Percentiles rank a stretch among this genome's conserved stretches.
phyloP scores from a whole-genome alignment of 352 stramenopile genomes.

The Pythium guiyangense region DNA sequence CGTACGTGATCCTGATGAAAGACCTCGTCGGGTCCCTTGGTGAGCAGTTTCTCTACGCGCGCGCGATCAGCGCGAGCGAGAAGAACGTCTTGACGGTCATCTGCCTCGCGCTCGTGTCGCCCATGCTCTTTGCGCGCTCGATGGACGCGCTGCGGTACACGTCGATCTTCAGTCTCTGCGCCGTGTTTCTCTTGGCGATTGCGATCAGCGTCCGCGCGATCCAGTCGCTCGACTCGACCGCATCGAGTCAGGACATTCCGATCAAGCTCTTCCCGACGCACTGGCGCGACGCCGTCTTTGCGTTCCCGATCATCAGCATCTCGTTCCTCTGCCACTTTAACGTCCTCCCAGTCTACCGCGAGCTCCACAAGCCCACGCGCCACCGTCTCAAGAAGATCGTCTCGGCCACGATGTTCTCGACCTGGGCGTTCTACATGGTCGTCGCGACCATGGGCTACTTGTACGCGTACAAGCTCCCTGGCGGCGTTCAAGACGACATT shows the following conservation, averaged over 20 bases:
- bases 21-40: constrained; percentile 91
- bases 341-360: constrained; percentile 95
- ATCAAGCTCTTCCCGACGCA: constrained; percentile 65
- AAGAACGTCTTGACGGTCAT: constrained; percentile 65
- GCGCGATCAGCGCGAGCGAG: constrained; percentile 35
- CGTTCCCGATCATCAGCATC: constrained; percentile 95
- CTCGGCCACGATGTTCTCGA: constrained; percentile 90
- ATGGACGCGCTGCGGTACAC: constrained; percentile 82
- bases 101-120: constrained; percentile 64
- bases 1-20: constrained; percentile 94
- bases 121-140: constrained; percentile 64
- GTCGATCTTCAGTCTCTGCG: constrained; percentile 70
- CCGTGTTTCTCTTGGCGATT: constrained; percentile 69
- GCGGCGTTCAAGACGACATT: constrained; percentile 78
- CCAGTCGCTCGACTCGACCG: constrained; percentile 5
- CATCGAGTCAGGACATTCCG: constrained; percentile 13
- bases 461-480: constrained; percentile 65
- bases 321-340: constrained; percentile 98
- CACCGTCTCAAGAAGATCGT: constrained; percentile 90
- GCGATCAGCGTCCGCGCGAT: constrained; percentile 60
- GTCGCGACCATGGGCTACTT: constrained; percentile 91
- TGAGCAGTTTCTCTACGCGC: constrained; percentile 63
- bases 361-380: constrained; percentile 92
- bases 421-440: constrained; percentile 92
- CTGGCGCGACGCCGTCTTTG: constrained; percentile 67